Conservation (phyloP, 306 rosid species). For the Parietaria judaica region DNA sequence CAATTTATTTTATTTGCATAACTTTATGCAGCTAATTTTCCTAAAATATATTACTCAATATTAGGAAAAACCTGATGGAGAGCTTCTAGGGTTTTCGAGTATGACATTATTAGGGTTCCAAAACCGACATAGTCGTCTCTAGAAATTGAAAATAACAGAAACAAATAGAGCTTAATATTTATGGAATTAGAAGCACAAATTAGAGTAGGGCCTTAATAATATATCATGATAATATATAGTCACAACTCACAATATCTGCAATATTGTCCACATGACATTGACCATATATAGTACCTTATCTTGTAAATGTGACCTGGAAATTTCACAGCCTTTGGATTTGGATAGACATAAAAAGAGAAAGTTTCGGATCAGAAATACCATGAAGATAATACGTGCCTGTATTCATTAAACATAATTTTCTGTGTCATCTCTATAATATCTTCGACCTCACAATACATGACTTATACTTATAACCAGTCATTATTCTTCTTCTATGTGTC, state of each 20-base stretch:
- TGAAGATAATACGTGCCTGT: neutral
- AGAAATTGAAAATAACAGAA: no score
- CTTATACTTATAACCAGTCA: neutral
- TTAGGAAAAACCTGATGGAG: no score
- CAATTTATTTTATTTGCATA: no score
- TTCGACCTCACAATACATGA: no score
- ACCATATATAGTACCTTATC: constrained; percentile 18
- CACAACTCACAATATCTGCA: constrained; percentile 9
- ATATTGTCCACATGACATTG: neutral
- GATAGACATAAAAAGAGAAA: constrained; percentile 12
- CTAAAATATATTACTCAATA: no score
- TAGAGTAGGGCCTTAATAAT: neutral
- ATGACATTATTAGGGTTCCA: no score
- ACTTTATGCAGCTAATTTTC: no score
- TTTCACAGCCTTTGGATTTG: constrained; percentile 16
- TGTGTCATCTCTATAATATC: no score
- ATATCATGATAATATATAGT: neutral
- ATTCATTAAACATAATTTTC: neutral
- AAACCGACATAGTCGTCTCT: no score
- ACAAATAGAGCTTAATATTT: neutral
- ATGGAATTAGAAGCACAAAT: constrained; percentile 3
- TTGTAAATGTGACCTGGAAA: constrained; percentile 17
- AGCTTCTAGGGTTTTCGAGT: no score
- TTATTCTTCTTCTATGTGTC: neutral
- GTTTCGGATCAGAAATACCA: constrained; percentile 4